Evolutionary conservation across 2,329 filamentous ascomycete genomes (phyloP), one percentile per base, ranked within the genome.

Genomic region (Fusarium pseudocircinatum): DNA sequence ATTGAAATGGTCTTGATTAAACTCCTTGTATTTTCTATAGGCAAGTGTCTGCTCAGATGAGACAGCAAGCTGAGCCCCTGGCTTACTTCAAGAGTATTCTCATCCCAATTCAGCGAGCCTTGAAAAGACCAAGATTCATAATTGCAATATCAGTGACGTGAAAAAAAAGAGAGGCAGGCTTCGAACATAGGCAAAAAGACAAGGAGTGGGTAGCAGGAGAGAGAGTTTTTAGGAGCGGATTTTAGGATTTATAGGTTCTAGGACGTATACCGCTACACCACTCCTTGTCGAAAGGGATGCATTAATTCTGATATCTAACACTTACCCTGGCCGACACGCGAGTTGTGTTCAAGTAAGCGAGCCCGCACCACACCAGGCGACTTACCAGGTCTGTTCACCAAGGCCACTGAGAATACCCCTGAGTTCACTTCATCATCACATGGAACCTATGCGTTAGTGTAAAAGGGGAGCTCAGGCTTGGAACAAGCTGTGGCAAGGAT

Each of bases 221-320:
- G 15, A 68, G 42, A 22, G 34, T 59, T 60, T 62, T 28, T 68
- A 69, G 57, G 67, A 39, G 43, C 50, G 57, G 49, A 36, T 62
- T 50, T 60, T 56, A 40, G 24, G 28, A 39, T 60, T 46, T 11
- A 14, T 60, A 63, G 54, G 37, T 63, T 60, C 24, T 50, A 63
- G 61, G 54, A 49, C 14, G 24, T 26, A 62, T 64, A 44, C 61
- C 61, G 16, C 56, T 64, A 26, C 56, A 64, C 61, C 61, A 62
- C 56, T 64, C 56, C 46, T 50, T 26, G 22, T 26, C 22, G 15
- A 30, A 16, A 43, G 44, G 30, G n/a, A 4, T 37, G 32, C 4
- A n/a, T 7, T 26, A 9, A 43, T 42, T 50, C n/a, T 63, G 20
- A 42, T 32, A 60, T 37, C 37, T 44, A 26, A 50, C 14, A 32